Percentiles rank a stretch among this genome's conserved stretches.
phyloP scores from a whole-genome alignment of 164 flowering plant species.

The Protea cynaroides region DNA sequence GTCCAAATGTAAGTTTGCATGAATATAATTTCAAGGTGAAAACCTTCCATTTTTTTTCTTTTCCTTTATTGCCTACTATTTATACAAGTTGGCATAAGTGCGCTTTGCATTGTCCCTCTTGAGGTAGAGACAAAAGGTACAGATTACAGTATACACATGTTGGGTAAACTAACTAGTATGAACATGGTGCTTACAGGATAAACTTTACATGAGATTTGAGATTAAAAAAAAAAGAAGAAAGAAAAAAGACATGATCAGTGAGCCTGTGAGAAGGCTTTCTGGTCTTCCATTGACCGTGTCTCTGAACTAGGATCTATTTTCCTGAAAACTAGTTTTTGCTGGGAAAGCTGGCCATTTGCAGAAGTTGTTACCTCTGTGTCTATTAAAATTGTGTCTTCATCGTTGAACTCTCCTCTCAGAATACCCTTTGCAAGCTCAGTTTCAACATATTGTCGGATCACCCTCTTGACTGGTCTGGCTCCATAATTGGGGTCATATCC shows the following conservation, averaged over 20 bases:
- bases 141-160: too few species aligned
- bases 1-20: too few species aligned
- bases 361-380: constrained; percentile 85
- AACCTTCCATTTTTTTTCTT: too few species aligned
- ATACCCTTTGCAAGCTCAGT: constrained; percentile 95
- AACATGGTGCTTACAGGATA: too few species aligned
- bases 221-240: too few species aligned
- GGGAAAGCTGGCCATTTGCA: constrained; percentile 81
- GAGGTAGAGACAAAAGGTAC: too few species aligned
- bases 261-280: constrained; percentile 35
- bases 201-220: too few species aligned
- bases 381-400: constrained; percentile 64
- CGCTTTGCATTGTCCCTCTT: too few species aligned
- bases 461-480: constrained; percentile 92
- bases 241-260: constrained; percentile 4
- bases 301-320: constrained; percentile 32
- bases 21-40: too few species aligned
- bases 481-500: constrained; percentile 97
- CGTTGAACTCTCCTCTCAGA: constrained; percentile 84
- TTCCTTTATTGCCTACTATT: too few species aligned
- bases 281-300: constrained; percentile 21
- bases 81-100: too few species aligned
- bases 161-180: too few species aligned
- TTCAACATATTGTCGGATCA: constrained; percentile 85
- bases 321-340: constrained; percentile 68